Evolutionary conservation across 805 yeast genomes (phyloP).

Genomic region (Brettanomyces sp.): DNA sequence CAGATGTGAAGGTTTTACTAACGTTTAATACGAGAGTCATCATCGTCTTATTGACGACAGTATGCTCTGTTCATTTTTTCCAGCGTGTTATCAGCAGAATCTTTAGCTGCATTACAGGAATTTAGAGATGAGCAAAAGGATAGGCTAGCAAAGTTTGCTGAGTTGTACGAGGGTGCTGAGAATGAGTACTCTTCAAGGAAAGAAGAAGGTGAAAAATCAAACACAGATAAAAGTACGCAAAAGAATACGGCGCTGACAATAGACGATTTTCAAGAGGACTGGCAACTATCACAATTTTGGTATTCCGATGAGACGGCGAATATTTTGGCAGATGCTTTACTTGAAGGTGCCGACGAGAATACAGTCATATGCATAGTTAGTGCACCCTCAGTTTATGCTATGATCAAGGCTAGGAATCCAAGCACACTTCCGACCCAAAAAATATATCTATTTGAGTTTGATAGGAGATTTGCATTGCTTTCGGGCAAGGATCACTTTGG

Average conservation of each 20-base stretch:
- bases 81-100: slow-evolving; percentile 36
- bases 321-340: slow-evolving; percentile 54
- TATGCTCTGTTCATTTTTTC: neutral
- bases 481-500: slow-evolving; percentile 62
- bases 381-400: slow-evolving; percentile 91
- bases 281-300: slow-evolving; percentile 95
- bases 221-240: neutral
- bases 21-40: neutral
- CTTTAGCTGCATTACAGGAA: slow-evolving; percentile 50
- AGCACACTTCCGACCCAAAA: slow-evolving; percentile 52
- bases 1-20: neutral
- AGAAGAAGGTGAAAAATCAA: neutral
- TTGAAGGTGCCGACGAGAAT: slow-evolving; percentile 65
- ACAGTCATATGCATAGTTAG: slow-evolving; percentile 71
- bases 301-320: slow-evolving; percentile 69
- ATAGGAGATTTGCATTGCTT: slow-evolving; percentile 62
- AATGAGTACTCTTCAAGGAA: slow-evolving; percentile 33
- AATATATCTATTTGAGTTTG: slow-evolving; percentile 71
- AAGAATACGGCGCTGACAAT: slow-evolving; percentile 28
- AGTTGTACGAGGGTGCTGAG: slow-evolving; percentile 49
- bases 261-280: slow-evolving; percentile 76
- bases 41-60: neutral
- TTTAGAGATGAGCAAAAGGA: slow-evolving; percentile 57
- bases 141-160: slow-evolving; percentile 46
- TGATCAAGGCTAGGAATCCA: slow-evolving; percentile 47